phyloP scores from a whole-genome alignment of 2,329 filamentous ascomycete species.

The Fonsecaea monophora region DNA sequence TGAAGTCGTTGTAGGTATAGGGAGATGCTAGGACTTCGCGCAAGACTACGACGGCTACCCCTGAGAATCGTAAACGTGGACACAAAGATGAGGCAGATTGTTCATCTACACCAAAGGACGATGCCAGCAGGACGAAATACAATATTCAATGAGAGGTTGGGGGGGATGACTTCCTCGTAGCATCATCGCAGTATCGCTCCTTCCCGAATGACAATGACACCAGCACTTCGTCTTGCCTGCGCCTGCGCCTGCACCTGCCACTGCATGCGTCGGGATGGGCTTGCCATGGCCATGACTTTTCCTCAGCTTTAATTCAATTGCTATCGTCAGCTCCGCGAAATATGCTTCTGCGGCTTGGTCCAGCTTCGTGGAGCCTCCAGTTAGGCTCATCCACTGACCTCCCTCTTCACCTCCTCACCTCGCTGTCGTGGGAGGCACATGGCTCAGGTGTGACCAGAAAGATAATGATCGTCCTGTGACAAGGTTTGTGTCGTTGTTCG shows the following conservation, averaged over 20 bases:
- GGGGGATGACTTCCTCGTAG: neutral
- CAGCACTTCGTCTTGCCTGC: neutral
- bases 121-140: neutral
- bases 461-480: slow-evolving; percentile 6
- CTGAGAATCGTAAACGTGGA: neutral
- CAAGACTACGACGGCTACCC: neutral
- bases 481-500: neutral
- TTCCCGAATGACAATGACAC: neutral
- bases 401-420: neutral
- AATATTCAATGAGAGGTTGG: neutral
- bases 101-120: neutral
- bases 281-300: neutral
- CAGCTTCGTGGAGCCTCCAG: neutral
- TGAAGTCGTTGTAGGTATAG: neutral
- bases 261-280: neutral
- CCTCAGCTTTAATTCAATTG: neutral
- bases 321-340: neutral
- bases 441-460: neutral
- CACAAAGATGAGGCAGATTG: neutral
- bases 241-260: neutral
- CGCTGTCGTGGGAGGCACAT: neutral
- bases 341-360: neutral
- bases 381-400: neutral
- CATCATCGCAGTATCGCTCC: neutral
- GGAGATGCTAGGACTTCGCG: neutral